phyloP scores from a whole-genome alignment of 1,284 basidiomycete species.

The Puccinia novopanici region DNA sequence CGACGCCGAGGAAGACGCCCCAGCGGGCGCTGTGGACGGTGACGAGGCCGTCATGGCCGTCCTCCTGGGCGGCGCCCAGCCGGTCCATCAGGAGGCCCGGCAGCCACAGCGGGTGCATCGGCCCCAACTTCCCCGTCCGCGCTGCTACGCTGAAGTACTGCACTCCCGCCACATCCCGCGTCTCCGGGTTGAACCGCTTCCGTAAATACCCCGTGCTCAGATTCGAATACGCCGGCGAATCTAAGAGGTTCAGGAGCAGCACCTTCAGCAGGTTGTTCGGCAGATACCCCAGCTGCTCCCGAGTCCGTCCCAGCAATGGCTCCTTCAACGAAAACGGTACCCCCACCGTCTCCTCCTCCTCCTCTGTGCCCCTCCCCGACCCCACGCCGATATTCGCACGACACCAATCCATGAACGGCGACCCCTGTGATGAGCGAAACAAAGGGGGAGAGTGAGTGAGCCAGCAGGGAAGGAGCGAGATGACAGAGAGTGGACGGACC shows the following conservation, averaged over 20 bases:
- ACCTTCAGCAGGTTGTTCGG: constrained; percentile 77
- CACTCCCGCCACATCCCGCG: constrained; percentile 75
- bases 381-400: constrained; percentile 50
- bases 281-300: constrained; percentile 32
- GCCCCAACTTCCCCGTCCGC: constrained; percentile 67
- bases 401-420: constrained; percentile 50
- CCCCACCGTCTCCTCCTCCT: too few relatives aligned
- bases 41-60: constrained; percentile 95
- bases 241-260: constrained; percentile 85
- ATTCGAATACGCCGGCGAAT: constrained; percentile 96
- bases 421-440: constrained; percentile 22
- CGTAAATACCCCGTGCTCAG: constrained; percentile 83
- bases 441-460: not conserved
- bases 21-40: constrained; percentile 83
- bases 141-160: constrained; percentile 91
- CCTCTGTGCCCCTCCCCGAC: not conserved
- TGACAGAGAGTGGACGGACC: constrained; percentile 61
- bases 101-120: constrained; percentile 95
- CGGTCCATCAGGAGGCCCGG: constrained; percentile 88
- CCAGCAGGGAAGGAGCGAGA: not conserved
- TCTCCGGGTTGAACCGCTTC: constrained; percentile 84
- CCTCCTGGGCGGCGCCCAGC: constrained; percentile 66
- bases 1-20: constrained; percentile 83
- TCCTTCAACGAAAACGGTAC: constrained; percentile 47
- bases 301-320: constrained; percentile 21